Conservation (phyloP, 2,329 filamentous ascomycete species). For the Hymenoscyphus repandus region DNA sequence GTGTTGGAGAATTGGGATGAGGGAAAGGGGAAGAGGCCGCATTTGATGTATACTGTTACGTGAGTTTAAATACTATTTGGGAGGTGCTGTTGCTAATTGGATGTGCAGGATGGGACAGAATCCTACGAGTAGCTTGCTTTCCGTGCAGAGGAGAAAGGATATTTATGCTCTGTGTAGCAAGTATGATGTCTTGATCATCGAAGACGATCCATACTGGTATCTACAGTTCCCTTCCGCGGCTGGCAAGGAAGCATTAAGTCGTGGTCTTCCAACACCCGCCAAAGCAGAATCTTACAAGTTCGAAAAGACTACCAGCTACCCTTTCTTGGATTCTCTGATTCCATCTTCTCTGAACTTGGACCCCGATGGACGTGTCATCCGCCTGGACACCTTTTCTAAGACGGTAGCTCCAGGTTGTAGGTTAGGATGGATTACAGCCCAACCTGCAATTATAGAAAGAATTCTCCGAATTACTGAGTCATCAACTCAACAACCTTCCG, state of each 20-base stretch:
- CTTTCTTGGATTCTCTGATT: constrained; percentile 76
- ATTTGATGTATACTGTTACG: constrained; percentile 87
- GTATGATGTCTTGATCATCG: constrained; percentile 85
- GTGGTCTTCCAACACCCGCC: constrained; percentile 31
- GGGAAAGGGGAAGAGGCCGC: constrained; percentile 66
- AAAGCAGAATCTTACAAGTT: constrained; percentile 24
- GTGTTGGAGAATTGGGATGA: constrained; percentile 80
- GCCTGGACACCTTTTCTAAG: constrained; percentile 92
- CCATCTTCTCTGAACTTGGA: constrained; percentile 81
- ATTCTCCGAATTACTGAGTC: constrained; percentile 69
- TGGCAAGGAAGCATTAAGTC: constrained; percentile 29
- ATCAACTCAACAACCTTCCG: constrained; percentile 77
- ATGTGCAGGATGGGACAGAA: constrained; percentile 73
- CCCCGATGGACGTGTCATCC: constrained; percentile 78
- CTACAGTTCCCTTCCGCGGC: constrained; percentile 77
- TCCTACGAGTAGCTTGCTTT: constrained; percentile 72
- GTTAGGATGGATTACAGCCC: constrained; percentile 84
- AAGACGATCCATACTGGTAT: constrained; percentile 96
- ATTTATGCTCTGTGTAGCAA: constrained; percentile 76
- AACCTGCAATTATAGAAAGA: constrained; percentile 72
- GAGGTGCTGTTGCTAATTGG: constrained; percentile 9
- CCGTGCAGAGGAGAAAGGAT: constrained; percentile 66
- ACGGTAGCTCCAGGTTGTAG: constrained; percentile 86
- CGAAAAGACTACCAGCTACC: constrained; percentile 55
- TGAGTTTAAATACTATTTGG: constrained; percentile 40